phyloP scores from a whole-genome alignment of 1,139 yeast genomes.

The Kluyveromyces sp. region DNA sequence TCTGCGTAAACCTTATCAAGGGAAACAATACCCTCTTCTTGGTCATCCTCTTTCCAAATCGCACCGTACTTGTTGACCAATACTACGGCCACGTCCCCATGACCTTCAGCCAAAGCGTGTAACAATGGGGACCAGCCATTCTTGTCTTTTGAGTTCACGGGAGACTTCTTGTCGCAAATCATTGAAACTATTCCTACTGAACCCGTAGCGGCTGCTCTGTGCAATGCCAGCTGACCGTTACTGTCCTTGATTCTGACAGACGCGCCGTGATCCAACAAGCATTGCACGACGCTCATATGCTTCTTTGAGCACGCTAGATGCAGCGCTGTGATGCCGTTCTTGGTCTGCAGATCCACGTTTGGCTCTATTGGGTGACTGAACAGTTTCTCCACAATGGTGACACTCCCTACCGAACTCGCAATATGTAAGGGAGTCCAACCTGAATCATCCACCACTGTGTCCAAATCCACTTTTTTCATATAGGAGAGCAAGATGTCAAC shows the following conservation, averaged over 20 bases:
- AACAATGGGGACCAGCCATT: constrained; percentile 84
- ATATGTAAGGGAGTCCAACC: constrained; percentile 91
- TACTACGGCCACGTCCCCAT: constrained; percentile 64
- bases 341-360: constrained; percentile 47
- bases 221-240: constrained; percentile 60
- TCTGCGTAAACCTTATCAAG: constrained; percentile 60
- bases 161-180: constrained; percentile 43
- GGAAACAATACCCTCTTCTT: constrained; percentile 46
- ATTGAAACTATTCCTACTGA: constrained; percentile 46
- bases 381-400: constrained; percentile 42
- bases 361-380: constrained; percentile 39
- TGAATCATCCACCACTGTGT: constrained; percentile 60
- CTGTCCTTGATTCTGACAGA: constrained; percentile 61
- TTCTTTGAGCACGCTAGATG: constrained; percentile 73
- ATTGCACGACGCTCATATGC: constrained; percentile 46
- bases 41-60: constrained; percentile 39
- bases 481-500: constrained; percentile 32
- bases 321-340: constrained; percentile 61
- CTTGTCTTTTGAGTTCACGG: constrained; percentile 60
- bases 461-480: constrained; percentile 46
- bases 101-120: constrained; percentile 90
- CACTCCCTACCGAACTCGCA: constrained; percentile 66
- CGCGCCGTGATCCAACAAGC: constrained; percentile 49
- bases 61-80: constrained; percentile 60
- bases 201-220: constrained; percentile 81